Evolutionary conservation across 1,284 basidiomycete genomes (phyloP), one percentile per base, ranked within the genome.

Genomic region (Ceratobasidium sp.): DNA sequence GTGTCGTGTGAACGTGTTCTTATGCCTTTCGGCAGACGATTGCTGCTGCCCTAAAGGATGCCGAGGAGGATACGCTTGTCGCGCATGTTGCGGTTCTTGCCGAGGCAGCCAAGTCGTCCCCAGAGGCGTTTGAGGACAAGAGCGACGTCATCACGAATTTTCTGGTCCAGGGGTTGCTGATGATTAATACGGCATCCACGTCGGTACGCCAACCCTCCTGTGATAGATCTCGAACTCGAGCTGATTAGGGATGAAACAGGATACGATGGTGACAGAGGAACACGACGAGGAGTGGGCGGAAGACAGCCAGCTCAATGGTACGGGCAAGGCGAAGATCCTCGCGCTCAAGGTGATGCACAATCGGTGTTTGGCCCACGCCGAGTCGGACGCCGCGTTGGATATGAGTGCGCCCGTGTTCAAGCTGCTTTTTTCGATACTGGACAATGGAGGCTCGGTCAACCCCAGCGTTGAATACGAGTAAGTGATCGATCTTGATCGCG

Each of bases 321-420:
- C 84, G 6, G 83, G 91, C 0, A 84, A 84, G 56, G 92, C 93
- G 0, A 94, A 94, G 79, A 80, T 96, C 2, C 82, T 91, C 6
- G 87, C 89, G 0, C 81, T 98, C 61, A 94, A 96, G 81, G 86
- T 96, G 2, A 90, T 90, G 79, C 87, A 92, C 29, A 90, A 94
- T 80, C 88, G 94, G 19, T 90, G 90, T 79, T 84, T 96, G 14
- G 88, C 90, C 0, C 90, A 91, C 79, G 88, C 88, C 0, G 79
- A 84, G 0, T 83, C 86, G 1, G 86, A 89, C 7, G 85, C 88
- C 1, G 90, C 92, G 1, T 76, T 88, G 43, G 88, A 91, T 29
- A 86, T 93, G 51, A 88, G 90, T 0, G 85, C 84, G 0, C 94
- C 94, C 0, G 90, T 92, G 1, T 80, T 96, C 22, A 91, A 89